Evolutionary conservation across 192 early-diverging fungal species (phyloP), one percentile per base, ranked within the genome.

Genomic region (Coemansia sp.): DNA sequence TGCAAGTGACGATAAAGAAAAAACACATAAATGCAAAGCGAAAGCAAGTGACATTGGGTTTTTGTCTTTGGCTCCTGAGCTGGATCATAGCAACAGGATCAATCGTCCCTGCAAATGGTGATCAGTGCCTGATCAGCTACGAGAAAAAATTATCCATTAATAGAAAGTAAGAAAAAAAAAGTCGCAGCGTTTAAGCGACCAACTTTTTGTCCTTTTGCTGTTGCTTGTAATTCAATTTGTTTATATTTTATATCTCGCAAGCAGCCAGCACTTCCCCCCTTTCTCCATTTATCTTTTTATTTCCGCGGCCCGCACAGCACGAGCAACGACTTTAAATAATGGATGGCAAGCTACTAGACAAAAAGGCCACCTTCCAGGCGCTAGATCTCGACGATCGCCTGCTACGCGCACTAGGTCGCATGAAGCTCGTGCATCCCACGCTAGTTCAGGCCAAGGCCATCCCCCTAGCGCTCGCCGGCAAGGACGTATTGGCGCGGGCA

Each of bases 401-500:
- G 57, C 79, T 93, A 31, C 88, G 94, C 36, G 94, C 95, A 39
- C 75, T 99, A 20, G 91, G 90, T 20, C 88, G 89, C 50, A 85
- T 97, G 66, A 88, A 90, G 31, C 94, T 93, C 66, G 84, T 82
- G 23, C 85, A 88, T 39, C 95, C 97, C 5, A 97, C 97, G 43
- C 85, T 92, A 5, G 90, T 99, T 10, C 97, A 99, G 79, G 82
- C 86, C 36, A 88, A 86, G 33, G 90, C 90, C 2, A 96, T 99
- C 62, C 95, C 97, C 9, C 84, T 97, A 7, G 93, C 94, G 20
- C 83, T 99, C 6, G 73, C 89, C 34, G 95, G 97, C 42, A 96
- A 94, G 67, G 95, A 99, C 68, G 90, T 99, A 55, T 81, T 97
- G 43, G 97, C 94, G 10, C 83, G 89, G 42, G 95, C 97, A 21